Percentiles rank a stretch among this genome's conserved stretches.
Evolutionary conservation across 1,139 yeast genomes (phyloP).

Genomic region (Saccharomyces hybrid): DNA sequence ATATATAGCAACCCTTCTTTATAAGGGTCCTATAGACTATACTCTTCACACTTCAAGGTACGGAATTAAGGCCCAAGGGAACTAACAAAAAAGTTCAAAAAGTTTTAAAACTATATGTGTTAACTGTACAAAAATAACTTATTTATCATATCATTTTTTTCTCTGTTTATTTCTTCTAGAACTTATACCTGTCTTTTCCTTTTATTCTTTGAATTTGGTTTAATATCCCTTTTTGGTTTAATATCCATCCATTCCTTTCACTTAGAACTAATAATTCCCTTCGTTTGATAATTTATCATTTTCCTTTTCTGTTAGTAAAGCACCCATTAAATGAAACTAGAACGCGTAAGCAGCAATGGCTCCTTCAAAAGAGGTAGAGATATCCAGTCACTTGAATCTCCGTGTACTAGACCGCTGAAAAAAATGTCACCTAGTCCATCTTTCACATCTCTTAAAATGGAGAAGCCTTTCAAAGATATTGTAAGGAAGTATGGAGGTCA

Average conservation of each 20-base stretch:
- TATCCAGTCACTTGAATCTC: conserved; percentile 8
- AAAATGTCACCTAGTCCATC: conserved; percentile 9
- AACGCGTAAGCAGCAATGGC: conserved; percentile 2
- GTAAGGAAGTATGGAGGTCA: background rate
- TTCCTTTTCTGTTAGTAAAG: background rate
- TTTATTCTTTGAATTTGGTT: background rate
- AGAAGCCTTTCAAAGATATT: conserved; percentile 3
- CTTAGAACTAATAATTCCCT: background rate
- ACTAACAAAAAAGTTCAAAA: background rate
- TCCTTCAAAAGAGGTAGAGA: conserved; percentile 27
- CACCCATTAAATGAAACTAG: background rate
- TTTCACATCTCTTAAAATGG: background rate
- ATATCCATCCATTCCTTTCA: background rate
- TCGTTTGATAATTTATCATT: background rate
- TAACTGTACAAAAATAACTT: background rate
- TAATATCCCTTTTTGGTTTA: background rate
- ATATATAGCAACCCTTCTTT: background rate
- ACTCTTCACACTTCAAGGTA: background rate
- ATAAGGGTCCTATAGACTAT: background rate
- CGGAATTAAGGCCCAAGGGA: background rate
- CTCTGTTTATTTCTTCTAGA: background rate
- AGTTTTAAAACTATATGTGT: background rate
- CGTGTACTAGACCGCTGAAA: conserved; percentile 8
- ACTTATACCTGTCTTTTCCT: background rate
- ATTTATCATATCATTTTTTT: background rate